Conservation (phyloP, 1,139 yeast species). For the Geotrichum fermentans region DNA sequence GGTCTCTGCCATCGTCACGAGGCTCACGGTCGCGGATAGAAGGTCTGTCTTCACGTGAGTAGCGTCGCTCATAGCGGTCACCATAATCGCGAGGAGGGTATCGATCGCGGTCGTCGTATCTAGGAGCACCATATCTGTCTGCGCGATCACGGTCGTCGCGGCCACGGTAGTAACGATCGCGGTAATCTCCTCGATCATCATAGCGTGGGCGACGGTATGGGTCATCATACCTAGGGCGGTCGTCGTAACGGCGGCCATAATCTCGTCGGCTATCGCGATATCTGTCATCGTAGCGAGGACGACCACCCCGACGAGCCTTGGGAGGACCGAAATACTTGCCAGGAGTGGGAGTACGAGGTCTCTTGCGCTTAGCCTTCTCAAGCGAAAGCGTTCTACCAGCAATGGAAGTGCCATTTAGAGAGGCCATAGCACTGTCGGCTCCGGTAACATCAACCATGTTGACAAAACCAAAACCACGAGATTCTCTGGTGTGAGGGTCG, state of each 20-base stretch:
- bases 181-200: conserved; percentile 28
- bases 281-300: conserved; percentile 25
- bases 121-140: conserved; percentile 20
- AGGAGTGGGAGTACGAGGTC: conserved; percentile 42
- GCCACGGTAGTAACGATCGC: conserved; percentile 30
- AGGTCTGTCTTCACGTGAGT: conserved; percentile 27
- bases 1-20: conserved; percentile 23
- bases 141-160: conserved; percentile 27
- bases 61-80: conserved; percentile 23
- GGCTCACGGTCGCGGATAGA: conserved; percentile 24
- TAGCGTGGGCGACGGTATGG: conserved; percentile 31
- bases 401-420: conserved; percentile 32
- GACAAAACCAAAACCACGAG: conserved; percentile 42
- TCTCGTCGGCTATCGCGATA: conserved; percentile 22
- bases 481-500: conserved; percentile 40
- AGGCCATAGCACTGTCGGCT: conserved; percentile 37
- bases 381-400: conserved; percentile 36
- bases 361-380: conserved; percentile 39
- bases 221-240: conserved; percentile 29
- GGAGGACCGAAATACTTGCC: conserved; percentile 42
- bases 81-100: conserved; percentile 24
- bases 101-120: conserved; percentile 15
- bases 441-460: conserved; percentile 34
- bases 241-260: conserved; percentile 26
- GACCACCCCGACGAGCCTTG: conserved; percentile 29